Evolutionary conservation across 371 early-diverging fungal genomes (phyloP).

Genomic region (Rhizopus sp.): DNA sequence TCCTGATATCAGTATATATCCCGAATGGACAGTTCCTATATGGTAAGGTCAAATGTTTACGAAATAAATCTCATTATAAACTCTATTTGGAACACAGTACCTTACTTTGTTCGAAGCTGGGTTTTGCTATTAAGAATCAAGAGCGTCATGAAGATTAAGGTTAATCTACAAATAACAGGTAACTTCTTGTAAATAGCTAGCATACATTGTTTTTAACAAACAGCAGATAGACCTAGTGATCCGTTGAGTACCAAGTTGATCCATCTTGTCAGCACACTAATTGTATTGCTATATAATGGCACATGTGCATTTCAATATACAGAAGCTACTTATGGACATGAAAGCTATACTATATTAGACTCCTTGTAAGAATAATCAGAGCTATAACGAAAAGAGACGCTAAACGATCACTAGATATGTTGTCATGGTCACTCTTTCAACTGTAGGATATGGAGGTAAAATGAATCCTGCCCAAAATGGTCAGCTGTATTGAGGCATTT

Average conservation of each 20-base stretch:
- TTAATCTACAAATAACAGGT: constrained; percentile 52
- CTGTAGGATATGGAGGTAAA: constrained; percentile 74
- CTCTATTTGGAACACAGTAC: constrained; percentile 31
- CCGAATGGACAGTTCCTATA: constrained; percentile 51
- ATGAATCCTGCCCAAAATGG: background rate
- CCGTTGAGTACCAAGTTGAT: constrained; percentile 60
- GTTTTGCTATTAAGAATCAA: constrained; percentile 54
- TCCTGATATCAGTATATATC: constrained; percentile 48
- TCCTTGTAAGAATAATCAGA: constrained; percentile 26
- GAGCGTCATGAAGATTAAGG: constrained; percentile 57
- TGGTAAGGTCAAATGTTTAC: constrained; percentile 21
- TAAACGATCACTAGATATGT: constrained; percentile 33
- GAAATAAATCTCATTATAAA: background rate
- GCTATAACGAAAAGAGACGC: background rate
- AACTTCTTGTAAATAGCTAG: background rate
- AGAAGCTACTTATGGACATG: constrained; percentile 56
- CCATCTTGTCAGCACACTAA: constrained; percentile 56
- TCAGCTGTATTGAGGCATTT: background rate
- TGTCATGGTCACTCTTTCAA: constrained; percentile 64
- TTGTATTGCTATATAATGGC: constrained; percentile 64
- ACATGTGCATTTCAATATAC: constrained; percentile 67
- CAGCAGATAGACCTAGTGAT: constrained; percentile 47
- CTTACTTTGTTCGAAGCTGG: constrained; percentile 62
- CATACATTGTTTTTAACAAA: constrained; percentile 8
- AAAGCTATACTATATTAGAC: constrained; percentile 44